phyloP scores from a whole-genome alignment of 495 filamentous ascomycete species.

The Recurvomyces mirabilis region DNA sequence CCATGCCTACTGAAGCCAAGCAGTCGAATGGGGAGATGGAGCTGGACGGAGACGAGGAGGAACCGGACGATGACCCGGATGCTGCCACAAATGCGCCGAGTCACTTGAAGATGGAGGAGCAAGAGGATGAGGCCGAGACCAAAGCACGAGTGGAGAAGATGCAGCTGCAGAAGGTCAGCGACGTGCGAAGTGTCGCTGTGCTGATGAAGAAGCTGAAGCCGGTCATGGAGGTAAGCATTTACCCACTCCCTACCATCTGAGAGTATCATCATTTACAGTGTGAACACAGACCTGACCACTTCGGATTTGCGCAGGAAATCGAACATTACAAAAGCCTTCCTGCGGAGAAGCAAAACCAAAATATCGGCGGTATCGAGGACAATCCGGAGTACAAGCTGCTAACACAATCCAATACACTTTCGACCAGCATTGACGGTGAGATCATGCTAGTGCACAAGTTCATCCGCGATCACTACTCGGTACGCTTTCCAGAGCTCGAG shows the following conservation, averaged over 20 bases:
- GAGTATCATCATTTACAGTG: slow-evolving; percentile 36
- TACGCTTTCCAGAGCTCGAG: slow-evolving; percentile 91
- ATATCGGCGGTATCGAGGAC: slow-evolving; percentile 67
- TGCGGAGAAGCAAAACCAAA: slow-evolving; percentile 47
- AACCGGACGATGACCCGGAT: slow-evolving; percentile 44
- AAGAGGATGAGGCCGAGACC: slow-evolving; percentile 54
- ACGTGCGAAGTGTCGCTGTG: slow-evolving; percentile 61
- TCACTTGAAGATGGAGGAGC: slow-evolving; percentile 32
- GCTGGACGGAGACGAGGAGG: slow-evolving; percentile 40
- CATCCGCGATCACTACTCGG: slow-evolving; percentile 88
- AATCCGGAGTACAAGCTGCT: slow-evolving; percentile 78
- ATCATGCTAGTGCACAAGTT: slow-evolving; percentile 90
- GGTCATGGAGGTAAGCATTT: slow-evolving; percentile 63
- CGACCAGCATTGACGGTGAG: slow-evolving; percentile 82
- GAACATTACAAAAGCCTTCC: slow-evolving; percentile 58
- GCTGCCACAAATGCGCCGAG: slow-evolving; percentile 14
- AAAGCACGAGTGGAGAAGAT: slow-evolving; percentile 70
- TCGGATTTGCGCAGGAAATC: slow-evolving; percentile 55
- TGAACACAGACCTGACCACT: slow-evolving; percentile 43
- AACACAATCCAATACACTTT: slow-evolving; percentile 71
- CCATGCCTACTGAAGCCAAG: slow-evolving; percentile 1
- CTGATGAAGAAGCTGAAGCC: slow-evolving; percentile 69
- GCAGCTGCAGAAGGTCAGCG: slow-evolving; percentile 57
- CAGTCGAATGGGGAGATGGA: slow-evolving; percentile 28
- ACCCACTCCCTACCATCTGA: slow-evolving; percentile 1